Percentiles rank a stretch among this genome's conserved stretches.
phyloP scores from a whole-genome alignment of 345 rosid species.

The Sisymbrium altissimum region DNA sequence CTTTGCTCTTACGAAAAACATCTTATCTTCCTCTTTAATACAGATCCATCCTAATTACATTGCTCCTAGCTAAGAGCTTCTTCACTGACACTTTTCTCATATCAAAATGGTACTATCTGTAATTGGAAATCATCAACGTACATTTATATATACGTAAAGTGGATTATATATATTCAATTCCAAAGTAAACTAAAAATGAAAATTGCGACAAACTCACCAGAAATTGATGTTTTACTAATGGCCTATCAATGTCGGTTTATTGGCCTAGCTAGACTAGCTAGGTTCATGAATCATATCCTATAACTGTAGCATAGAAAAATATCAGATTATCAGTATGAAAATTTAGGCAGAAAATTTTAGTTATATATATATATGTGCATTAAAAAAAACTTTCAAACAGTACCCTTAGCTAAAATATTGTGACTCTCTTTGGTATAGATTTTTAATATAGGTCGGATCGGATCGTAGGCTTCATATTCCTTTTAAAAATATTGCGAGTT shows the following conservation, averaged over 20 bases:
- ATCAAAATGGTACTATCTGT: no score
- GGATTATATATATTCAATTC: background rate
- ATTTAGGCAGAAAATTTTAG: background rate
- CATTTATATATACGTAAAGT: background rate
- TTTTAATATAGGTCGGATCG: background rate
- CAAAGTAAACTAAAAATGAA: background rate
- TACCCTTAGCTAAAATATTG: background rate
- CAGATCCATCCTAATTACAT: no score
- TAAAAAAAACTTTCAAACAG: no score
- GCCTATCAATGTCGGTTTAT: background rate
- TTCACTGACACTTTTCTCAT: no score
- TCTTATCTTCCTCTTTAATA: no score
- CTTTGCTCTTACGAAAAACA: no score
- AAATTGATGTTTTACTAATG: background rate
- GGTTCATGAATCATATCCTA: background rate
- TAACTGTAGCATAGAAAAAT: background rate
- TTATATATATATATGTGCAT: no score
- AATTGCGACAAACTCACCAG: background rate
- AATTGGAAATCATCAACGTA: no score
- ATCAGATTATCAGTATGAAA: background rate
- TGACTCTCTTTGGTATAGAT: background rate
- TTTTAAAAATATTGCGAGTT: background rate
- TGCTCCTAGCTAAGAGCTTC: no score
- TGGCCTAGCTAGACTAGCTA: background rate
- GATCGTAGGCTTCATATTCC: background rate